Percentiles rank a stretch among this genome's conserved stretches.
phyloP scores from a whole-genome alignment of 2,329 filamentous ascomycete species.

The Alternaria incomplexa region DNA sequence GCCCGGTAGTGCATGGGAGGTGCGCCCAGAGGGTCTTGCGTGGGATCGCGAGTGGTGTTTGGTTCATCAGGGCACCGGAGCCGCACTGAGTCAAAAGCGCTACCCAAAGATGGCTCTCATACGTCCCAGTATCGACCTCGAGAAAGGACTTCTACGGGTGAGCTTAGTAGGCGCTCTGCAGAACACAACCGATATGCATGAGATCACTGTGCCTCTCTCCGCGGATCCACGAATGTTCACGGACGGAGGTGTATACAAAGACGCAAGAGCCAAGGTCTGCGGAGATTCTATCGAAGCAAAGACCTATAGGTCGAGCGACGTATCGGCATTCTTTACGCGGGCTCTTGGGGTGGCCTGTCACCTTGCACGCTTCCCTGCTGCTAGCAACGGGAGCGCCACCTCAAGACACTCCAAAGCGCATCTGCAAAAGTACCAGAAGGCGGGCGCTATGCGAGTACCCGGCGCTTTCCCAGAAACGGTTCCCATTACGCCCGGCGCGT shows the following conservation, averaged over 20 bases:
- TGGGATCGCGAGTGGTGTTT: conserved; percentile 99
- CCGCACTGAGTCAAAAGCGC: conserved; percentile 85
- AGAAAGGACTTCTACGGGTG: conserved; percentile 69
- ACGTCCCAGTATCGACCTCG: conserved; percentile 74
- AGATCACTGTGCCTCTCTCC: conserved; percentile 65
- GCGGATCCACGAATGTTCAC: conserved; percentile 67
- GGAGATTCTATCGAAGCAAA: conserved; percentile 77
- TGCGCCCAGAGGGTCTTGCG: conserved; percentile 80
- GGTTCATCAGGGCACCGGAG: conserved; percentile 82
- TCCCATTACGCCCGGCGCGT: conserved; percentile 57
- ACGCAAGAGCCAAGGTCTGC: conserved; percentile 73
- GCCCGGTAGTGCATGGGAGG: conserved; percentile 69
- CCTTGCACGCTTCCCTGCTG: conserved; percentile 79
- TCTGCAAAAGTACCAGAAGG: conserved; percentile 58
- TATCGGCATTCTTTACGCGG: conserved; percentile 79
- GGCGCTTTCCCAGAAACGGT: conserved; percentile 59
- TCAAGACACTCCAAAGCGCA: conserved; percentile 75
- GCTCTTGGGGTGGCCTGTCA: conserved; percentile 80
- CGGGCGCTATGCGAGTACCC: conserved; percentile 51
- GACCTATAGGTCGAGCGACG: conserved; percentile 68
- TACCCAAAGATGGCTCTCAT: conserved; percentile 88
- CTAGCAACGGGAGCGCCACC: conserved; percentile 56
- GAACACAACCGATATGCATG: conserved; percentile 39
- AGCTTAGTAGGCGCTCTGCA: conserved; percentile 53
- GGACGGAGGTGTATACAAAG: conserved; percentile 45